These are phyloP conservation scores for Lactifluus piperatus DNA, from an alignment of 768 basidiomycete genomes.

Conservation along the genomic window DNA sequence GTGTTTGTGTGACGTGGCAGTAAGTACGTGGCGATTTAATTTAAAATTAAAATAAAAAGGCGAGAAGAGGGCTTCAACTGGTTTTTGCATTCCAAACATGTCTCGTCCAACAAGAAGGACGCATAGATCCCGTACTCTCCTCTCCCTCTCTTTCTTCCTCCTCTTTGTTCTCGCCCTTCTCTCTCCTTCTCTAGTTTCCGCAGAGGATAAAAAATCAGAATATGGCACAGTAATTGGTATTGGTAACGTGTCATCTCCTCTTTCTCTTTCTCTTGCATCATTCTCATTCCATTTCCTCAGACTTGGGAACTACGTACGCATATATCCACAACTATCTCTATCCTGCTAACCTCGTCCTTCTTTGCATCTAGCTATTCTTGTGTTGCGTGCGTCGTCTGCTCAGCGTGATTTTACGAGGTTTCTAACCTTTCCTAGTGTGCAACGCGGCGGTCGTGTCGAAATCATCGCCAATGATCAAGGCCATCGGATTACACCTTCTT, in stretches of 20 bases:
- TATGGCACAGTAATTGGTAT: slow-evolving; percentile 94
- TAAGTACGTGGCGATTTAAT: neutral
- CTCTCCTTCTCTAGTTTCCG: slow-evolving; percentile 52
- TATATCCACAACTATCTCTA: neutral
- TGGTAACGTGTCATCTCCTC: slow-evolving; percentile 37
- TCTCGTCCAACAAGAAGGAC: slow-evolving; percentile 23
- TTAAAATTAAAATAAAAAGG: neutral
- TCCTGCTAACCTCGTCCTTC: slow-evolving; percentile 23
- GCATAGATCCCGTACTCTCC: slow-evolving; percentile 17
- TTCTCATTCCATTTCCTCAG: slow-evolving; percentile 29
- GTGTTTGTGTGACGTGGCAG: too few species aligned
- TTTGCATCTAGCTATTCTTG: slow-evolving; percentile 69
- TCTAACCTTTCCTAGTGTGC: slow-evolving; percentile 23
- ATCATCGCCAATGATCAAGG: slow-evolving; percentile 51
- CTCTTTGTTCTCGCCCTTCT: slow-evolving; percentile 66
- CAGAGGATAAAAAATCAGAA: slow-evolving; percentile 59
- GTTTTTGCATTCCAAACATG: slow-evolving; percentile 2
- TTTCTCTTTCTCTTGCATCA: neutral
- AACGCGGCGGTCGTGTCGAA: slow-evolving; percentile 43
- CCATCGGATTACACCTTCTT: slow-evolving; percentile 56
- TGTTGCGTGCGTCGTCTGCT: slow-evolving; percentile 59
- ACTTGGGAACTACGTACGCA: slow-evolving; percentile 84
- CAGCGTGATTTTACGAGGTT: slow-evolving; percentile 30
- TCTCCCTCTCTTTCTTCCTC: slow-evolving; percentile 28
- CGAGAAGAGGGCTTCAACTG: too few species aligned